Base-by-base conservation (phyloP, 768 basidiomycete species). In the Mycena kentingensis region DNA sequence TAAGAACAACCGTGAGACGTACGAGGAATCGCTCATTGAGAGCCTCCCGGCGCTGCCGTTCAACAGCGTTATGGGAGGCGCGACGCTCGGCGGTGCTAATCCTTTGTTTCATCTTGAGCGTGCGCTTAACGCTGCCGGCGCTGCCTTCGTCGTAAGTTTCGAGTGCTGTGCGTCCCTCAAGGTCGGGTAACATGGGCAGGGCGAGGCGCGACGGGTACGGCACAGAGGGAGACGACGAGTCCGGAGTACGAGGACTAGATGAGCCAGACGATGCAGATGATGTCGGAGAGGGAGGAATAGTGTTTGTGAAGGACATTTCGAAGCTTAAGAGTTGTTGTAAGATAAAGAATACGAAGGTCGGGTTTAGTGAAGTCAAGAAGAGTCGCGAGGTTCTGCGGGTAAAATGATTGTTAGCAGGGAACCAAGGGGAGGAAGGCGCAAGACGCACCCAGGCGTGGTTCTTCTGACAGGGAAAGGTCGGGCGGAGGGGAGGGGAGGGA, bases 11-110 rank as follows among this genome's bases (percentile, higher is more conserved):
- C n/a, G 31, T n/a, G 52, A 51, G 45, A 58, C 57, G n/a, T 46
- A 59, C 58, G 61, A 88, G 68, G 72, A 90, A 90, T 54, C 86
- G 79, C 47, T 80, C 76, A 67, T 90, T 90, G 47, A 90, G 73
- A 29, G 82, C 85, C 71, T 90, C 88, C 35, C 88, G 74, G 29
- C 88, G 77, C 57, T 81, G 81, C 49, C 88, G 76, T 72, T 90
- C 88, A 39, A 88, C 84, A 35, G 88, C 88, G 64, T 90, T 90
- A 72, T 90, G 88, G 38, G 83, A 85, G 5, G 85, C 84, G 49
- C 88, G 75, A 70, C 87, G 85, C 68, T 89, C 88, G 41, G 87
- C 88, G 49, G 87, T 89, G 70, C 87, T 88, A 54, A 85, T 84
- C 22, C 87, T 80, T 38, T 59, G 58, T 25, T 59, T 59, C 57